Conservation (phyloP, 306 rosid species). For the Citrullus colocynthis region DNA sequence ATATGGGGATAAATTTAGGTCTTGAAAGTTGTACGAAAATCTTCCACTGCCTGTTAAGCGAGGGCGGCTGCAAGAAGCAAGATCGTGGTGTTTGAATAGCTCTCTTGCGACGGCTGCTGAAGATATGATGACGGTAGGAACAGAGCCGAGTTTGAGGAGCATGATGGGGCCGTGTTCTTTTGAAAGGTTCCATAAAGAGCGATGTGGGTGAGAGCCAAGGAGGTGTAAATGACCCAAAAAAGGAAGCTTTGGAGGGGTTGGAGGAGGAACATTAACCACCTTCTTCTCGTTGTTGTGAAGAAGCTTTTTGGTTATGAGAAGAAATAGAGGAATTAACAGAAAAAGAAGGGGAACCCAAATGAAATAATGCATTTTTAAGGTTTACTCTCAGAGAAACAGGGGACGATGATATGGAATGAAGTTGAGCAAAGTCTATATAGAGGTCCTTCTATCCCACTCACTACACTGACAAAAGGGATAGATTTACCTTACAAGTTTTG, state of each 20-base stretch:
- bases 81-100: slow-evolving; percentile 17
- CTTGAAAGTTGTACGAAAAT: slow-evolving; percentile 9
- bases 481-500: too few species aligned
- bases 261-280: slow-evolving; percentile 12
- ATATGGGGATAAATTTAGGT: slow-evolving; percentile 12
- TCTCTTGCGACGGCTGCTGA: slow-evolving; percentile 14
- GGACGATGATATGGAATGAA: too few species aligned
- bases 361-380: too few species aligned
- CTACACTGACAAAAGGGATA: too few species aligned
- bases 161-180: slow-evolving; percentile 38
- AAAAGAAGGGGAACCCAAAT: not conserved
- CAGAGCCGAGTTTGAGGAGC: slow-evolving; percentile 20
- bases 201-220: slow-evolving; percentile 9
- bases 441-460: too few species aligned
- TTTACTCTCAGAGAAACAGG: too few species aligned
- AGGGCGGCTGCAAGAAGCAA: slow-evolving; percentile 20
- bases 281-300: not conserved
- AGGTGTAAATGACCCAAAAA: slow-evolving; percentile 40
- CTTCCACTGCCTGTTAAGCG: not conserved
- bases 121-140: slow-evolving; percentile 3
- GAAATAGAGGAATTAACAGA: not conserved
- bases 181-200: slow-evolving; percentile 25
- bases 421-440: too few species aligned
- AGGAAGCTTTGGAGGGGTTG: slow-evolving; percentile 42
- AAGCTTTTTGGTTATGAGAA: not conserved